Evolutionary conservation across 2,329 filamentous ascomycete species (phyloP), one percentile per base, ranked within the genome.

Genomic region (Hypoxylon sp.): DNA sequence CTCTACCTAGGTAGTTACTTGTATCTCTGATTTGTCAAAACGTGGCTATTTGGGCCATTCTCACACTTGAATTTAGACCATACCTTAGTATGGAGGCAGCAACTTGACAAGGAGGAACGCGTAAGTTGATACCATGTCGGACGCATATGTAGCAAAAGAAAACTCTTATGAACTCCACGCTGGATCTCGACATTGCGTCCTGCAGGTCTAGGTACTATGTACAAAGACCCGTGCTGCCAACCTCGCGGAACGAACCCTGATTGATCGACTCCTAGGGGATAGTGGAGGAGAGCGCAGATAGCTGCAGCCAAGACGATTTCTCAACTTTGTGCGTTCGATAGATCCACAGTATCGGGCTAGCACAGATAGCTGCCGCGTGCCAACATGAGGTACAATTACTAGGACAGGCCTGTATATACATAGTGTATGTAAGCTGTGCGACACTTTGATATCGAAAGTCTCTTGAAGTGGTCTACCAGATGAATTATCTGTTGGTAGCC

Each of bases 291-390:
- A 50, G 63, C 36, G 45, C 62, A 45, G 28, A 54, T 51, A 40
- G 45, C 48, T 64, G 55, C 36, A 55, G 55, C 55, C 40, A 54
- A 57, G 62, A 46, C 20, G 30, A 57, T 40, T 46, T 44, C 46
- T 61, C 46, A 45, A 52, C 22, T 49, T 56, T 40, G 20, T 61
- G 48, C 61, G 53, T 38, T 61, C 56, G 56, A 66, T 57, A 61
- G 36, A 61, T 40, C 66, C 50, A 58, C 32, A 58, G 63, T 64
- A 55, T 66, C 59, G 66, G 66, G 63, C 20, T 56, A 44, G 61
- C 16, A 32, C 55, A 38, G 45, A 62, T 53, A 55, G 45, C 56
- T 33, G 32, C 65, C 58, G 62, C 60, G 30, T 6, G 14, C 7
- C 48, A 65, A 45, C 30, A 30, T 49, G 11, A 30, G 11, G 12